A percentile compares a stretch with the other conserved stretches of the same genome.
phyloP scores from a whole-genome alignment of 495 filamentous ascomycete genomes.

The Aspergillus wentii region DNA sequence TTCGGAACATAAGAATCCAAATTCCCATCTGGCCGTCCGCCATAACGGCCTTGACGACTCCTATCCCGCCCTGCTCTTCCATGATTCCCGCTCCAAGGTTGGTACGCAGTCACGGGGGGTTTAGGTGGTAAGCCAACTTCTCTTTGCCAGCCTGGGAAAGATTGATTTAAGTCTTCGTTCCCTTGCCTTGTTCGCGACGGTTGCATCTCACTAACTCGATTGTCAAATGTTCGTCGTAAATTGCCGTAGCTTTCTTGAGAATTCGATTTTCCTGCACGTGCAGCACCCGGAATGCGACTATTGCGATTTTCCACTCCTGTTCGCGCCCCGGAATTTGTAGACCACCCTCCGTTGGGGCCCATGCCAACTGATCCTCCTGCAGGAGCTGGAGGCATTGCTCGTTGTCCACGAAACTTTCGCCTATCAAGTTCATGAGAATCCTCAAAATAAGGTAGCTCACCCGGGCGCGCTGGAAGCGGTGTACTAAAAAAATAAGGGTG shows the following conservation, averaged over 20 bases:
- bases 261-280: conserved; percentile 21
- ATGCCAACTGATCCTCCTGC: conserved; percentile 83
- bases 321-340: conserved; percentile 26
- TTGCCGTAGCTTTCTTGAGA: conserved; percentile 17
- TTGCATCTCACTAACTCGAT: conserved; percentile 10
- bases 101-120: conserved; percentile 27
- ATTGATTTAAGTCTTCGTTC: conserved; percentile 13
- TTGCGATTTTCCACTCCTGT: conserved; percentile 22
- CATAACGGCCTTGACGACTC: conserved; percentile 16
- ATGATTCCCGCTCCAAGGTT: conserved; percentile 23
- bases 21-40: conserved; percentile 23
- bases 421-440: conserved; percentile 96
- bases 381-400: conserved; percentile 80
- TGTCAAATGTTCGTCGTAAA: conserved; percentile 20
- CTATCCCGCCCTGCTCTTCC: conserved; percentile 29
- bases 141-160: conserved; percentile 21
- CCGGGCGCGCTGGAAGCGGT: conserved; percentile 74
- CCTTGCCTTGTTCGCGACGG: conserved; percentile 5
- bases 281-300: conserved; percentile 30
- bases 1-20: conserved; percentile 39
- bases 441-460: conserved; percentile 81
- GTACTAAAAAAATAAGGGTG: conserved; percentile 83
- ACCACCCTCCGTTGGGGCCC: conserved; percentile 60
- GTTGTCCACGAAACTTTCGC: conserved; percentile 76
- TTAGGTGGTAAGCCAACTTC: conserved; percentile 37